Evolutionary conservation across 176 grass and related monocot genomes (phyloP).

Genomic region (Carex littledalei): DNA sequence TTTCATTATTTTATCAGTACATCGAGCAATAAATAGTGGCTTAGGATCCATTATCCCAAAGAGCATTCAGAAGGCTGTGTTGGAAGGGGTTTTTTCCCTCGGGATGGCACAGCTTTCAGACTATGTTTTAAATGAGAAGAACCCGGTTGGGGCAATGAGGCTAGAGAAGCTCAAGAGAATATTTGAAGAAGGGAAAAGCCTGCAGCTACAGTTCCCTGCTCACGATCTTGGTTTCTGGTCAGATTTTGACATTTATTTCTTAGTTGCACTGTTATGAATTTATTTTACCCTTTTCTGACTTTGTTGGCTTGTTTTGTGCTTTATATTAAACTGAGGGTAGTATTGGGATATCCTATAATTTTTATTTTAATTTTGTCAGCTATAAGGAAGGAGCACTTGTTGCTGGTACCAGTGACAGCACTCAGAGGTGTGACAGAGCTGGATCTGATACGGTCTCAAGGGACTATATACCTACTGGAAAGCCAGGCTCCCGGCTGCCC

Average conservation of each 20-base stretch:
- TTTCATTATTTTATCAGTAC: constrained; percentile 45
- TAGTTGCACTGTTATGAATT: neutral
- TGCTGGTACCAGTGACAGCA: constrained; percentile 20
- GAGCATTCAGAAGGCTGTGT: constrained; percentile 49
- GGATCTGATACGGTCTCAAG: constrained; percentile 35
- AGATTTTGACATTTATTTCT: constrained; percentile 13
- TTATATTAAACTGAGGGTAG: neutral
- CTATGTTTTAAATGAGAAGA: constrained; percentile 85
- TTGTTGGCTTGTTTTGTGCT: neutral
- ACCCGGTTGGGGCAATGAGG: constrained; percentile 59
- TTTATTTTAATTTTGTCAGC: constrained; percentile 32
- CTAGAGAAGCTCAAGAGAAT: constrained; percentile 67
- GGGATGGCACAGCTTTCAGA: constrained; percentile 72
- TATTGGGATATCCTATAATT: neutral
- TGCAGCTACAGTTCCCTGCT: constrained; percentile 91
- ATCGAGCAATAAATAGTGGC: constrained; percentile 64
- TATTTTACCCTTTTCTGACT: neutral
- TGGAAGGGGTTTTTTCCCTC: constrained; percentile 87
- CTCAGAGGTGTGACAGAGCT: constrained; percentile 15
- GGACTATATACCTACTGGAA: constrained; percentile 65
- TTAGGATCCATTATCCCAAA: constrained; percentile 62
- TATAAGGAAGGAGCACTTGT: constrained; percentile 71
- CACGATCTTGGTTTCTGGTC: constrained; percentile 97
- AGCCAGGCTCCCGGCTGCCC: constrained; percentile 51
- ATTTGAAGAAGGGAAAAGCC: constrained; percentile 87